Conservation (phyloP, 768 basidiomycete species). For the Tylopilus sp. region DNA sequence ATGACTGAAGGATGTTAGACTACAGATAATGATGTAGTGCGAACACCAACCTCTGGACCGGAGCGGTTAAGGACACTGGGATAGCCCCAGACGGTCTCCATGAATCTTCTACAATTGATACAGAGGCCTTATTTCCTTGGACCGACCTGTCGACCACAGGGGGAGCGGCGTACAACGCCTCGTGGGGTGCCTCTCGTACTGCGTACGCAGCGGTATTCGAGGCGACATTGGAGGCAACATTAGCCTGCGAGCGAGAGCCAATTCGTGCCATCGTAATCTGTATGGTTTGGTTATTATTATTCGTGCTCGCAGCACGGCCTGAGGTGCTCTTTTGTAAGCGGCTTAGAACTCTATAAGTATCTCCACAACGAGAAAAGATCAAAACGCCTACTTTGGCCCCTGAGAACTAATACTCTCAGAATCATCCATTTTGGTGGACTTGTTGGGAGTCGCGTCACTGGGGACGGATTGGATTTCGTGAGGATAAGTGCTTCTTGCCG, state of each 20-base stretch:
- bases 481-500: not conserved
- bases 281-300: not conserved
- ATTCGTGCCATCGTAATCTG: not conserved
- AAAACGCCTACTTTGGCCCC: not conserved
- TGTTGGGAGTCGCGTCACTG: not conserved
- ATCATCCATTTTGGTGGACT: not conserved
- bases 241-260: not conserved
- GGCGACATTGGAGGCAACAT: too few species aligned
- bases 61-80: not conserved
- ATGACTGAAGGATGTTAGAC: constrained; percentile 7
- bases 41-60: constrained; percentile 6
- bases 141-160: not conserved
- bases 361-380: not conserved
- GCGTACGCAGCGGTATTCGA: not conserved
- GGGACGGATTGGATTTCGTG: not conserved
- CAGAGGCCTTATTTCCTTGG: not conserved
- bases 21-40: not conserved
- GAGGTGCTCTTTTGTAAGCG: not conserved
- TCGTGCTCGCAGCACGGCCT: not conserved
- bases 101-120: not conserved
- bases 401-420: not conserved
- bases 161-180: not conserved
- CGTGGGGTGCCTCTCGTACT: not conserved
- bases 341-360: constrained; percentile 5
- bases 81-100: not conserved